Base-by-base conservation (phyloP, 2,329 filamentous ascomycete genomes). In the Penicillium sp. region DNA sequence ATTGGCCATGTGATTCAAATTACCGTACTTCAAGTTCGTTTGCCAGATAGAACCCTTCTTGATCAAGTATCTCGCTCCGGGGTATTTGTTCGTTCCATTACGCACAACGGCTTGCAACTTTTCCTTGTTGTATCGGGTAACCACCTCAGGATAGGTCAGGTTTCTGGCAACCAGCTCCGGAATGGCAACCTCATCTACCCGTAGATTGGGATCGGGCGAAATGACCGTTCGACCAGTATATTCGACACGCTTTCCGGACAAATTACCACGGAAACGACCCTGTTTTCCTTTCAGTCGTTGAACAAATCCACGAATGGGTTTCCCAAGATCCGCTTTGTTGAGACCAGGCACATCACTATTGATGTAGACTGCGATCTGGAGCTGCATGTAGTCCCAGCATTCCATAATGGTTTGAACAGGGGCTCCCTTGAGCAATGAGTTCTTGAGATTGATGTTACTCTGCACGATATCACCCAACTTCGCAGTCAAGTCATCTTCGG, bases 141-240 rank as follows among this genome's bases (percentile, higher is more conserved):
- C 93, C 58, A 88, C 84, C 75, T 99, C 95, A 0, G 95, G 95
- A 69, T 97, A 99, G 0, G 95, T 98, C 74, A 99, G 83, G 71
- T 96, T 97, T 76, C 92, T 96, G 4, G 95, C 95, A n/a, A 99
- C 93, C 19, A 96, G 82, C 59, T 89, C 83, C 1, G 95, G 95
- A 29, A 99, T 88, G 4, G 93, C 93, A 35, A 99, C 95, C 75
- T 99, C 88, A 65, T 98, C 92, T 62, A 99, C 92, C 19, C 90
- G 88, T 49, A 99, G 75, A 67, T 99, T 99, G 3, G 95, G 95
- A 75, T 99, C 95, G 0, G 95, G 95, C 0, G 93, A 96, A 75
- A 99, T 99, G 75, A 99, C 95, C 0, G 95, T 99, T 73, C 95
- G 88, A 19, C 92, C 95, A 11, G 95, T 99, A 75, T 98, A 99